A percentile compares a stretch with the other conserved stretches of the same genome.
Evolutionary conservation across 352 stramenopile genomes (phyloP).

Genomic region (Aphanomyces stellatus): DNA sequence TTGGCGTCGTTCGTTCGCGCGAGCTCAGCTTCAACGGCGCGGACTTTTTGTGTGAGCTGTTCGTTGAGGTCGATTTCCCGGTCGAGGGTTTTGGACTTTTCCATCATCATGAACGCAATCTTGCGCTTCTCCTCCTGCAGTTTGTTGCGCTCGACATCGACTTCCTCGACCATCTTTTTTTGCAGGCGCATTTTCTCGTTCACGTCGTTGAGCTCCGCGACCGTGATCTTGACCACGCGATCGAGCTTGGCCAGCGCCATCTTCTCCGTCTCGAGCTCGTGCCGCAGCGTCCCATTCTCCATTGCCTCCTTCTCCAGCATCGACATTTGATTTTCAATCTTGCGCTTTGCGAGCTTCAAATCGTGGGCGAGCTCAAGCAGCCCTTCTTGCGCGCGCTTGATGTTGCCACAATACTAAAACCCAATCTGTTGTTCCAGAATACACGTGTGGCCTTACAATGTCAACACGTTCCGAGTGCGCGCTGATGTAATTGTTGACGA

Average conservation of each 20-base stretch:
- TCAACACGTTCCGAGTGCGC: conserved; percentile 1
- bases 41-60: not conserved
- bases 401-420: not conserved
- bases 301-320: not conserved
- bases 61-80: conserved; percentile 12
- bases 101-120: conserved; percentile 15
- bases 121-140: conserved; percentile 7
- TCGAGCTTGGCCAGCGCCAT: not conserved
- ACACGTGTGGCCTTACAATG: not conserved
- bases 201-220: not conserved
- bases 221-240: not conserved
- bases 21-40: not conserved
- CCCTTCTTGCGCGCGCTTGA: not conserved
- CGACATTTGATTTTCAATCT: not conserved
- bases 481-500: conserved; percentile 6
- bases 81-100: conserved; percentile 11
- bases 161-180: not conserved
- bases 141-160: conserved; percentile 6
- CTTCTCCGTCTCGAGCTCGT: not conserved
- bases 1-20: not conserved
- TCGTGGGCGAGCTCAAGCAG: not conserved
- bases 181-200: conserved; percentile 2
- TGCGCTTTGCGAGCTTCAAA: not conserved
- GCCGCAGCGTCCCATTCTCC: not conserved
- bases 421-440: too few species aligned